Evolutionary conservation across 164 flowering plant species (phyloP), one percentile per base, ranked within the genome.

Genomic region (Magnolia sinica): DNA sequence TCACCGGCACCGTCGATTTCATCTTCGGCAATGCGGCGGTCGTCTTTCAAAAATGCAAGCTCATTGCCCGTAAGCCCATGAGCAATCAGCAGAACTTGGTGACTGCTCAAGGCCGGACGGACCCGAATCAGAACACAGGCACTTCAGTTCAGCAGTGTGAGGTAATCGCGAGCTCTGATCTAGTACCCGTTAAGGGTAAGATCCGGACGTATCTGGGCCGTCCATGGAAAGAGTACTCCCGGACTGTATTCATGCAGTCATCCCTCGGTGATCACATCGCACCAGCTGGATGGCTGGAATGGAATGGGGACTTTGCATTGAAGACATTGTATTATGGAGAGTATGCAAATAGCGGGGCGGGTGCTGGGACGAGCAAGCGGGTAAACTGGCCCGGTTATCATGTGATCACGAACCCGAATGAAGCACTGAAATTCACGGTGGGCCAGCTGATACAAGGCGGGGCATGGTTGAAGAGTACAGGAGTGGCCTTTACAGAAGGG

Each of bases 1-100:
- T 86, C 63, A 77, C 86, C 20, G 90, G 88, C 77, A 84, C 90
- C 1, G 85, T 88, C 4, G 91, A 88, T 71, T 88, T 84, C 87
- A 86, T 88, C 13, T 86, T 86, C n/a, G 89, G 88, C 11, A 81
- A 87, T 50, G 88, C 86, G 0, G 86, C 87, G 1, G 90, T 85
- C 0, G 90, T 87, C 2, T 71, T 86, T 76, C 88, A 86, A 61
- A 85, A 82, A 74, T 84, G 87, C 74, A 78, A 82, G 45, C 64
- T 88, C 0, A 79, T 82, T 0, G 84, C 88, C 0, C 76, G 86
- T 24, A 85, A 82, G 75, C 89, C 89, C 72, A 77, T 79, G 84
- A 73, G 8, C 24, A 75, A 70, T 24, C 90, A 88, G 68, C 19
- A 70, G 20, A 86, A 86, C 84, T 82, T 86, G 85, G 83, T 87